phyloP scores from a whole-genome alignment of 495 filamentous ascomycete genomes.

The Beverwykella pulmonaria region DNA sequence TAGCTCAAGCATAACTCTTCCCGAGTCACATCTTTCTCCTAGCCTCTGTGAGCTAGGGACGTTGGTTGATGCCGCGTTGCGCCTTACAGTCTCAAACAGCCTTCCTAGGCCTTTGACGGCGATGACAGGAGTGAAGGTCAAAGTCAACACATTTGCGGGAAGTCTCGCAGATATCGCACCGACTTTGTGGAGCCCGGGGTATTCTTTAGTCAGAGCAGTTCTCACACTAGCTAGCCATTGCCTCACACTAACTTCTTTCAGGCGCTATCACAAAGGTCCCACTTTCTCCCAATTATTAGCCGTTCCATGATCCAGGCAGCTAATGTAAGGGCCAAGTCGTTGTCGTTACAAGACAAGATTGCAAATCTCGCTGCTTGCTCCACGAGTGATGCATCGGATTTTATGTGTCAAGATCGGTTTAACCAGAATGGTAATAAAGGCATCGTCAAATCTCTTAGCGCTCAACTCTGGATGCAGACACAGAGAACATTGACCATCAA shows the following conservation, averaged over 20 bases:
- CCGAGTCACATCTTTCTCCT: not conserved
- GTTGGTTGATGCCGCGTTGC: conserved; percentile 37
- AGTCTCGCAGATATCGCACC: conserved; percentile 39
- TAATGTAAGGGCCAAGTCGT: conserved; percentile 13
- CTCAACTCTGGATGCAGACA: conserved; percentile 10
- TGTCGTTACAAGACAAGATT: conserved; percentile 23
- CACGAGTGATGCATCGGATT: not conserved
- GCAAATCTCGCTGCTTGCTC: conserved; percentile 9
- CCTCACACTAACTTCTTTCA: conserved; percentile 12
- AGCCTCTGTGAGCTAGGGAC: not conserved
- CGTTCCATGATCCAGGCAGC: conserved; percentile 30
- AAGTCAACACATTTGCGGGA: conserved; percentile 15
- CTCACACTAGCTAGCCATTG: not conserved
- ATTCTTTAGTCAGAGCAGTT: conserved; percentile 27
- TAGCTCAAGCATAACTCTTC: not conserved
- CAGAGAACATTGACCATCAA: not conserved
- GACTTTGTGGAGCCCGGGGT: conserved; percentile 39
- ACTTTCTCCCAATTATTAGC: conserved; percentile 41
- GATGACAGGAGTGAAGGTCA: conserved; percentile 31
- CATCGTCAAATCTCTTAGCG: not conserved
- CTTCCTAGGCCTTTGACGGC: conserved; percentile 12
- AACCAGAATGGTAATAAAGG: not conserved
- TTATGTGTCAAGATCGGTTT: not conserved
- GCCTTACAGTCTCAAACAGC: conserved; percentile 34
- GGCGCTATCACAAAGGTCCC: conserved; percentile 37